Evolutionary conservation across 2,329 filamentous ascomycete species (phyloP), one percentile per base, ranked within the genome.

Genomic region (Ophiostoma angusticollis): DNA sequence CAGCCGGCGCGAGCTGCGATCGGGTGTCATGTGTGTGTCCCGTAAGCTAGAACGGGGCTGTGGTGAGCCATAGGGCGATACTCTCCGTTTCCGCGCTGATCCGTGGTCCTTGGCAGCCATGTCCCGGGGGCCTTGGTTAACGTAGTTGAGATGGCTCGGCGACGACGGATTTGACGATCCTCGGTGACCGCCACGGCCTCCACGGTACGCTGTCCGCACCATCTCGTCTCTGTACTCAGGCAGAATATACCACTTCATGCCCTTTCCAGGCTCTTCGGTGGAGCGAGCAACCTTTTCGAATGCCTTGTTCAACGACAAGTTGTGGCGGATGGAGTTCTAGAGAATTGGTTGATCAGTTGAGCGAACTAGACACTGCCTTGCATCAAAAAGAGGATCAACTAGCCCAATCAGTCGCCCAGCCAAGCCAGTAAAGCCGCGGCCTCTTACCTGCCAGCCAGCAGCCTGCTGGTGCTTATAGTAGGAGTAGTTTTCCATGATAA

Each of bases 201-300:
- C 69, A 40, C 71, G 68, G 49, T 65, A 72, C 2, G 72, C 72
- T 49, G 81, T 84, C 55, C 82, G 82, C 43, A 85, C 72, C 67
- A 95, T 93, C 38, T 94, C 89, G 14, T 95, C 84, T 35, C 81
- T 78, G 47, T 80, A 73, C 46, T 93, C 84, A 1, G 83, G 72
- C 4, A 84, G 78, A 53, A 98, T 87, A 59, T 89, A 84, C 91
- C 91, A 98, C 57, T 96, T 96, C 86, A 95, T 96, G 21, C 91
- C 91, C 58, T 98, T 98, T 11, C 91, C 91, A 17, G 91, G 91
- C 56, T 98, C 91, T 50, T 96, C 85, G 0, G 86, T 94, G 13
- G 84, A 80, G 33, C 91, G 79, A 3, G 91, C 83, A 8, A 94
- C 82, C 58, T 98, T 98, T 50, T 86, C 79, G 53, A 98, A 98